A percentile compares a stretch with the other conserved stretches of the same genome.
Conservation (phyloP, 148 eudicot genomes). For the Talinum fruticosum region DNA sequence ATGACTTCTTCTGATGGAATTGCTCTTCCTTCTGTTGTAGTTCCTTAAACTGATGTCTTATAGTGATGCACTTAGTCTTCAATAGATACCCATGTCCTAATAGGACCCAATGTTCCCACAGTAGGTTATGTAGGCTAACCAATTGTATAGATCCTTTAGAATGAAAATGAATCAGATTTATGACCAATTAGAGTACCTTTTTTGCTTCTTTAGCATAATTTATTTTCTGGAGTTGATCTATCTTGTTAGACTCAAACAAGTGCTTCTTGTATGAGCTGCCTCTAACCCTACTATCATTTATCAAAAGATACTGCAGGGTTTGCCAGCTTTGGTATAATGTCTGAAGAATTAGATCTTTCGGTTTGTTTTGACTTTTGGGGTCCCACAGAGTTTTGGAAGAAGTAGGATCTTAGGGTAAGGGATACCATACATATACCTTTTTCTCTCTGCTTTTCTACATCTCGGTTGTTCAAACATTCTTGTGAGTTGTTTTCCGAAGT, state of each 20-base stretch:
- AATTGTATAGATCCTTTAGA: conserved; percentile 12
- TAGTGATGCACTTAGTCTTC: conserved; percentile 14
- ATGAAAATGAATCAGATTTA: conserved; percentile 5
- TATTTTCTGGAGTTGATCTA: conserved; percentile 7
- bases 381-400: conserved; percentile 2
- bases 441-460: background rate
- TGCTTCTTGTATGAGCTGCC: conserved; percentile 9
- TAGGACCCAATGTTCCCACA: conserved; percentile 18
- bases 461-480: too few relatives aligned
- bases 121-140: conserved; percentile 19
- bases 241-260: conserved; percentile 1
- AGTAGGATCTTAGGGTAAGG: conserved; percentile 5
- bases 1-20: conserved; percentile 88
- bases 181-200: conserved; percentile 6
- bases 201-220: background rate
- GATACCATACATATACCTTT: background rate
- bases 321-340: background rate
- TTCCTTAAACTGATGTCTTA: conserved; percentile 18
- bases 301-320: background rate
- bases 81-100: conserved; percentile 31
- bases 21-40: conserved; percentile 47
- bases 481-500: too few relatives aligned
- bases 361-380: background rate
- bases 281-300: conserved; percentile 2
- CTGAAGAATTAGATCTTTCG: conserved; percentile 6